Evolutionary conservation across 768 basidiomycete species (phyloP), one percentile per base, ranked within the genome.

Genomic region (Phallus indusiatus): DNA sequence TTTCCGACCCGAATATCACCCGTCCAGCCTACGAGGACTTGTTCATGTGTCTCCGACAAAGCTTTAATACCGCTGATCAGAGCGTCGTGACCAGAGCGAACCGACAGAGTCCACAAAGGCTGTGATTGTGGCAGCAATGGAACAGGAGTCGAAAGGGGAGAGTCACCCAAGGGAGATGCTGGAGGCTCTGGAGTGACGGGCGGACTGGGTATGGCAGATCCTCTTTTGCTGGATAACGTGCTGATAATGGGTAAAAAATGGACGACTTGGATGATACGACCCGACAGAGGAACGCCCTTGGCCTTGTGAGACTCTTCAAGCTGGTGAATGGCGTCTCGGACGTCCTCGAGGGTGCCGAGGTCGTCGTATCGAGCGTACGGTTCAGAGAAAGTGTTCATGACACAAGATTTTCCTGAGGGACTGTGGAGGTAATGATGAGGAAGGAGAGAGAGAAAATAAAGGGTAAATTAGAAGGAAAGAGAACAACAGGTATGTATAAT

Each of bases 1-100:
- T 61, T 62, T 11, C 83, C 78, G 53, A 75, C 68, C 56, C 83
- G 70, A 63, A 98, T 80, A 64, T 96, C 93, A 42, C 95, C 95
- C 0, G 90, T 90, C 90, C 96, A 95, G 20, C 93, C 95, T 48
- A 98, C 78, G 68, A 97, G 81, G 67, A 95, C 70, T 74, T 98
- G 92, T 65, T 95, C 88, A 71, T 95, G 89, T 0, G 88, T 88
- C 12, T 83, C 75, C 2, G 85, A 79, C 36, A 99, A 81, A 11
- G 87, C 88, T 55, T 85, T 83, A 67, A 97, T 93, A 34, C 95
- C 95, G 49, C 87, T 88, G 61, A 94, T 87, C 89, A 98, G 93
- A 11, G 95, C 95, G 9, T 90, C 82, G 68, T 98, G 96, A 17
- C 94, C 94, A 63, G 92, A 85, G 46, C 95, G 79, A 1, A 85